phyloP scores from a whole-genome alignment of 1,284 basidiomycete genomes.

The Papiliotrema nemorosa region DNA sequence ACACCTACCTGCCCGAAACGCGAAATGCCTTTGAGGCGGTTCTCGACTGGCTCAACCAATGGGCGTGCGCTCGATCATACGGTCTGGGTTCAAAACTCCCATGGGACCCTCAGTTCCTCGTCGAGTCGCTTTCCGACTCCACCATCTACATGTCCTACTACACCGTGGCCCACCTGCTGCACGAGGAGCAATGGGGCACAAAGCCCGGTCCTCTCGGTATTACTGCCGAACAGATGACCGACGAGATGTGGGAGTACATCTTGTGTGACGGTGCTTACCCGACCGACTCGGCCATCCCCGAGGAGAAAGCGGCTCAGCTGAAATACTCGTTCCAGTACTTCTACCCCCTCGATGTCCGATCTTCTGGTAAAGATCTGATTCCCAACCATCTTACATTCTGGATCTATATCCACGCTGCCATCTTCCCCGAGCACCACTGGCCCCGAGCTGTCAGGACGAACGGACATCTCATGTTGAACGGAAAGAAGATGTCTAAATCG shows the following conservation, averaged over 20 bases:
- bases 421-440: conserved; percentile 94
- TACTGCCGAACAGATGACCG: conserved; percentile 87
- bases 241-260: conserved; percentile 96
- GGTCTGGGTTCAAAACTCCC: conserved; percentile 94
- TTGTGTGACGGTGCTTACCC: conserved; percentile 77
- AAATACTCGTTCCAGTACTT: conserved; percentile 95
- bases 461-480: conserved; percentile 96
- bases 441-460: conserved; percentile 89
- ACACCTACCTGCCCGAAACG: conserved; percentile 85
- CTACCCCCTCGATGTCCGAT: conserved; percentile 97
- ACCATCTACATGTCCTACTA: conserved; percentile 99
- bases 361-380: conserved; percentile 98
- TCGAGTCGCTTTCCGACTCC: conserved; percentile 95
- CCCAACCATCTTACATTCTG: conserved; percentile 95
- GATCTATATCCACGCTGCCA: conserved; percentile 88
- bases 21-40: conserved; percentile 88
- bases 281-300: conserved; percentile 56
- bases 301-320: conserved; percentile 76
- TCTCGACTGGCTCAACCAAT: conserved; percentile 93
- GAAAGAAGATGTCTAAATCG: conserved; percentile 98
- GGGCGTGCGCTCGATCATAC: conserved; percentile 97
- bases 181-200: conserved; percentile 74
- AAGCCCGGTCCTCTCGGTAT: conserved; percentile 79
- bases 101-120: conserved; percentile 95
- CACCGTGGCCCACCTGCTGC: conserved; percentile 84